phyloP scores from a whole-genome alignment of 768 basidiomycete species.

The Erythrobasidium yunnanense region DNA sequence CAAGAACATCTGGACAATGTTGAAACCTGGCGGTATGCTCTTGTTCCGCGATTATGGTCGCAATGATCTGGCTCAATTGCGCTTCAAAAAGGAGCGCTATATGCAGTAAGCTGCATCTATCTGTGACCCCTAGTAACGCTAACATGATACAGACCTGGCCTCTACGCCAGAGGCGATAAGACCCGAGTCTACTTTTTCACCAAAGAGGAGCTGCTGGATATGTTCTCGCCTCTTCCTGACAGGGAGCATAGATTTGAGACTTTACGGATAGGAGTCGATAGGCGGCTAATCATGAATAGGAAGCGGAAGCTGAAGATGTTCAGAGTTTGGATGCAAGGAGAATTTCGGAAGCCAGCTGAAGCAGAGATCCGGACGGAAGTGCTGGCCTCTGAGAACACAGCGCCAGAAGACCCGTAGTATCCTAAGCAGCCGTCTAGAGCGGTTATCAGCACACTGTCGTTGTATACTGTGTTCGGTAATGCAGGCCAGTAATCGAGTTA shows the following conservation, averaged over 20 bases:
- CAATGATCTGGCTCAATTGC: conserved; percentile 83
- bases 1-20: conserved; percentile 70
- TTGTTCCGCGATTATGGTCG: conserved; percentile 90
- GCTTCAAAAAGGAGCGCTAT: conserved; percentile 69
- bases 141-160: conserved; percentile 50
- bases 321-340: conserved; percentile 74
- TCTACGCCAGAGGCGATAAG: conserved; percentile 93
- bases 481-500: too few species aligned
- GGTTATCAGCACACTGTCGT: too few species aligned
- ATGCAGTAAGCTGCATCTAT: conserved; percentile 55
- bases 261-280: conserved; percentile 78
- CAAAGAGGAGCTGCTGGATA: conserved; percentile 49
- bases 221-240: conserved; percentile 7
- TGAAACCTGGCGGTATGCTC: conserved; percentile 77
- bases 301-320: conserved; percentile 96
- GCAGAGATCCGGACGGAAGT: neutral
- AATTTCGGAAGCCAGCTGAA: conserved; percentile 9
- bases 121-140: neutral
- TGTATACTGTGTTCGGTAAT: too few species aligned
- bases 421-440: too few species aligned
- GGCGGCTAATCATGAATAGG: conserved; percentile 79
- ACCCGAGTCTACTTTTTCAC: conserved; percentile 97
- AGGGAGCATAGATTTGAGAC: conserved; percentile 48
- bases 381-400: neutral
- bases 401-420: too few species aligned